These are phyloP conservation scores for Wallacemonas sp. DNA, from an alignment of 208 protist genomes.

Conservation along the genomic window DNA sequence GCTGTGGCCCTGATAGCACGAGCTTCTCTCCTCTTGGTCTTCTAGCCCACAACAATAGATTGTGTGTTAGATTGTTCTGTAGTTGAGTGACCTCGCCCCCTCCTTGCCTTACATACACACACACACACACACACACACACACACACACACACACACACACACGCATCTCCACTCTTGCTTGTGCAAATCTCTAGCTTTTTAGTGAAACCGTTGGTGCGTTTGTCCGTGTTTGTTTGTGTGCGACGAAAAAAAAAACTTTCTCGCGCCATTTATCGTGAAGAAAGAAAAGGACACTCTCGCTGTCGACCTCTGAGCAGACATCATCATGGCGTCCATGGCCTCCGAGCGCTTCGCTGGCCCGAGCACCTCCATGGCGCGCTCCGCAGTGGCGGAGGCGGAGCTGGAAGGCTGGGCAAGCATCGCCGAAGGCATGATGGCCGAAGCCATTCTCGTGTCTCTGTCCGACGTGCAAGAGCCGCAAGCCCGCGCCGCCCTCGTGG, in stretches of 20 bases:
- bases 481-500: conserved; percentile 16
- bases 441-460: conserved; percentile 24
- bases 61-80: no score
- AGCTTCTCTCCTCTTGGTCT: no score
- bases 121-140: no score
- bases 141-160: no score
- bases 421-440: conserved; percentile 28
- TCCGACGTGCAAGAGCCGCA: conserved; percentile 31
- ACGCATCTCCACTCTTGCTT: background rate
- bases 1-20: no score
- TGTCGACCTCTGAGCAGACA: background rate
- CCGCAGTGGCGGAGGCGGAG: conserved; percentile 22
- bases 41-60: no score
- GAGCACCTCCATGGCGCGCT: conserved; percentile 7
- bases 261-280: no score
- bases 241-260: no score
- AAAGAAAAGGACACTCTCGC: no score
- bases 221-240: no score
- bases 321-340: background rate
- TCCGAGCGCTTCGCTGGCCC: background rate
- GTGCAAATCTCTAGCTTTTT: background rate
- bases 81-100: no score
- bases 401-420: conserved; percentile 38
- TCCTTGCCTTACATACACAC: no score
- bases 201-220: background rate